Evolutionary conservation across 441 rosid species (phyloP), one percentile per base, ranked within the genome.

Genomic region (Corymbia calophylla): DNA sequence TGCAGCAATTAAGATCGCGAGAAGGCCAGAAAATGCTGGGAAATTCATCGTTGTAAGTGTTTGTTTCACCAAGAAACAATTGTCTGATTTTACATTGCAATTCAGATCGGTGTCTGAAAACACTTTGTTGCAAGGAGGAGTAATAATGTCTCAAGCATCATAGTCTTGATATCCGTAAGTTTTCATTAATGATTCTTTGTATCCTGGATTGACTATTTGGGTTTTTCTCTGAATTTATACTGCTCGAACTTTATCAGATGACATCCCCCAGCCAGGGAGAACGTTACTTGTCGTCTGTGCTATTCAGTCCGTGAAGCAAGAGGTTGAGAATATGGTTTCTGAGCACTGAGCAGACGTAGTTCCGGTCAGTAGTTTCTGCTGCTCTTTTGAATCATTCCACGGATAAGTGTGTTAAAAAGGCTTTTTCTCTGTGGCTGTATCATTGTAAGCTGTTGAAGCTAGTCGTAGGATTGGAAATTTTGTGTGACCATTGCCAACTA

Each of bases 261-360:
- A 47, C 96, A 88, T 96, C 96, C 93, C 97, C 97, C n/a, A 97
- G 99, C 92, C 94, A 94, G 9, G 98, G 99, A 87, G 99, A 97
- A 92, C 96, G 99, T 25, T 97, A 97, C 53, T 93, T 96, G 58
- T 95, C 99, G 5, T 93, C 99, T 13, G 96, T 93, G 89, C 91
- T 96, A 91, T 97, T 97, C 0, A 96, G 73, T 95, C 97, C 1
- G 91, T 95, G 87, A 96, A 93, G 92, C 56, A 80, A 53, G 98
- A 97, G 90, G 95, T 96, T 2, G 97, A 95, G 86, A 94, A 66
- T 80, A 93, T 96, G 93, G 89, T 55, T 29, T 80, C 90, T 31
- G 96, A 94, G 87, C 92, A 89, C 29, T 95, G 92, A 95, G 44
- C 14, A 19, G 49, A 2, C 48, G 0, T 8, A 35, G 81, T 70